Evolutionary conservation across 805 yeast genomes (phyloP).

Genomic region (Starmerella tilneyi): DNA sequence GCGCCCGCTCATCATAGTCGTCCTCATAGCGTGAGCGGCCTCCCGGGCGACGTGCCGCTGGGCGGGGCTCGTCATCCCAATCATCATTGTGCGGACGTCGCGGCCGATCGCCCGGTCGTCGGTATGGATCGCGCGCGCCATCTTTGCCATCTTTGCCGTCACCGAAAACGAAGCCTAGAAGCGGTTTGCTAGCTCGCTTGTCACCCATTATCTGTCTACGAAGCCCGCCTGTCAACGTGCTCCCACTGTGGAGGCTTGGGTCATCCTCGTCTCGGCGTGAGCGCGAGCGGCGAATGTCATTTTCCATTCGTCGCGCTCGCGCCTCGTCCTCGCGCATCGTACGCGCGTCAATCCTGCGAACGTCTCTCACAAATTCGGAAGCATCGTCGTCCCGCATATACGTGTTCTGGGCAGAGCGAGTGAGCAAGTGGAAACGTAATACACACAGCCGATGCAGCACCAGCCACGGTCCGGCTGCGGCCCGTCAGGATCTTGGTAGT

Average conservation of each 20-base stretch:
- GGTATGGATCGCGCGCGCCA: not conserved
- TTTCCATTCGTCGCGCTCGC: slow-evolving; percentile 17
- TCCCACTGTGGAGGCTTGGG: slow-evolving; percentile 2
- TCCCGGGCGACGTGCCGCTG: not conserved
- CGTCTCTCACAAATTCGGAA: slow-evolving; percentile 16
- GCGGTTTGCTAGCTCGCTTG: slow-evolving; percentile 16
- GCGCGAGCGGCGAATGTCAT: slow-evolving; percentile 15
- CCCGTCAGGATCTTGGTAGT: no score
- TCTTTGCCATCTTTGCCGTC: slow-evolving; percentile 6
- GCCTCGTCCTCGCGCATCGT: slow-evolving; percentile 17
- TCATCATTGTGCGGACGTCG: slow-evolving; percentile 5
- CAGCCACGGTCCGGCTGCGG: no score
- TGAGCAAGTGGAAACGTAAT: not conserved
- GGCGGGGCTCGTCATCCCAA: not conserved
- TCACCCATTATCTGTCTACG: slow-evolving; percentile 17
- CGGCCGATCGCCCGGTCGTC: not conserved
- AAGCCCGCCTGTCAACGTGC: slow-evolving; percentile 12
- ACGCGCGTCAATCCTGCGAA: slow-evolving; percentile 15
- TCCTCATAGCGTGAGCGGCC: slow-evolving; percentile 2
- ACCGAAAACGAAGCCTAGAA: slow-evolving; percentile 18
- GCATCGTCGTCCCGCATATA: slow-evolving; percentile 16
- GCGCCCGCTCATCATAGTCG: not conserved
- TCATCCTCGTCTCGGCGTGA: slow-evolving; percentile 13
- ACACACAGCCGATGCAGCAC: no score
- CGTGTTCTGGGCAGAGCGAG: not conserved